These are phyloP conservation scores for Phytophthora cajani DNA, from an alignment of 352 stramenopile genomes.

Conservation along the genomic window DNA sequence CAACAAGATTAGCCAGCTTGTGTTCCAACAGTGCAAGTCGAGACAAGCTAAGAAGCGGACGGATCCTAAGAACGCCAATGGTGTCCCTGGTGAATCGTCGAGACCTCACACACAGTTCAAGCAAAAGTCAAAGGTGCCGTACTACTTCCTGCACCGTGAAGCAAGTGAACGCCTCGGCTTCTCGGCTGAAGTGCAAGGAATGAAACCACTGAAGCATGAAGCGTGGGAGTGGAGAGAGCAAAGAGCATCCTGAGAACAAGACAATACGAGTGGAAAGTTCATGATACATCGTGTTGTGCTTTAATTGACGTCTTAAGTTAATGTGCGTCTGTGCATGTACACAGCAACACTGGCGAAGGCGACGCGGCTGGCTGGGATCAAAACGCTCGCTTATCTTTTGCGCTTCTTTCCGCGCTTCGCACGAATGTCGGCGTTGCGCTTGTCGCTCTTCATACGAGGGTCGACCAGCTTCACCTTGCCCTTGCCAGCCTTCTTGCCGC, in stretches of 20 bases:
- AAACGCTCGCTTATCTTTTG: slow-evolving; percentile 69
- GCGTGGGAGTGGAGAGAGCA: too few species aligned
- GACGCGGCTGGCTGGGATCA: slow-evolving; percentile 12
- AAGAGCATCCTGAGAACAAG: not conserved
- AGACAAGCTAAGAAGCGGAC: slow-evolving; percentile 4
- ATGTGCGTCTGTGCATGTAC: slow-evolving; percentile 33
- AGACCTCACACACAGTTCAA: slow-evolving; percentile 13
- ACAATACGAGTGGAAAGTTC: slow-evolving; percentile 8
- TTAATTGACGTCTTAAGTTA: slow-evolving; percentile 62
- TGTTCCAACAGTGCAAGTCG: slow-evolving; percentile 47
- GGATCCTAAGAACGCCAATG: slow-evolving; percentile 3
- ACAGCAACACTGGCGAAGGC: slow-evolving; percentile 35
- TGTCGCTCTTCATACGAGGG: slow-evolving; percentile 98
- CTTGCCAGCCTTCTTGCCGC: slow-evolving; percentile 79
- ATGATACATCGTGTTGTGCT: slow-evolving; percentile 39
- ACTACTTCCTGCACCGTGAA: slow-evolving; percentile 71
- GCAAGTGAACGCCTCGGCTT: slow-evolving; percentile 38
- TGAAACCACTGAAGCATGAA: slow-evolving; percentile 34
- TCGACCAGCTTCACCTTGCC: slow-evolving; percentile 98
- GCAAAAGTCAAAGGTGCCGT: slow-evolving; percentile 20
- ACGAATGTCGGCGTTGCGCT: slow-evolving; percentile 84
- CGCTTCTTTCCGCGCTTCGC: slow-evolving; percentile 87
- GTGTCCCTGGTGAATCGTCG: not conserved
- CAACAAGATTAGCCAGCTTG: slow-evolving; percentile 76
- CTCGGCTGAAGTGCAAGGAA: slow-evolving; percentile 18